Evolutionary conservation across 305 asterid genomes (phyloP), one percentile per base, ranked within the genome.

Genomic region (Caryopteris hybrid): DNA sequence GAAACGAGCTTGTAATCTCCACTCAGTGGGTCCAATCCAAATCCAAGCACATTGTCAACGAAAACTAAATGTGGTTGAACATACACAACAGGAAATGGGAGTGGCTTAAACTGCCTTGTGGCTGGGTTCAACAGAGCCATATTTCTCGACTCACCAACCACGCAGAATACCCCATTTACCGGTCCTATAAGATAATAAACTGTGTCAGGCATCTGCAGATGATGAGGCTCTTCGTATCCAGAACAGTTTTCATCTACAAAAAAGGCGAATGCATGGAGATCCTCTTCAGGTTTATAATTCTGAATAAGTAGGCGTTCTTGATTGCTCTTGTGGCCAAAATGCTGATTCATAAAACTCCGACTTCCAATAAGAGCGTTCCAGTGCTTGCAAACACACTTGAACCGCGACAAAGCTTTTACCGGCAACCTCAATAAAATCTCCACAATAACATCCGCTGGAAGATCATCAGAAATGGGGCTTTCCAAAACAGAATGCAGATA

Each of bases 121-220:
- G 83, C 77, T 1, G 86, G 86, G 48, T 83, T 73, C 75, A 78
- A 20, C 29, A 80, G 31, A 20, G 76, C 82, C 38, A 77, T 34
- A 2, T 45, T 20, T 6, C 66, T 65, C 2, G 74, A 68, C 3
- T 43, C 31, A 31, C 72, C 68, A 23, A 71, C 71, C 23, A 74
- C 48, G 2, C 76, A 75, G 52, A 81, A 81, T 8, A 81, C 20
- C 4, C 86, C 86, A 63, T 81, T 61, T 46, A 75, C 34, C 20
- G 86, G 83, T 22, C 82, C 85, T 72, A 80, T 54, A 36, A 80
- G 57, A 50, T 75, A 70, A 39, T 61, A 63, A 42, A 70, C 63
- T 0, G 50, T 12, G 2, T 50, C 20, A 16, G 80, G 85, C 53
- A 77, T 59, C 66, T 77, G 82, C 0, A 80, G 71, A 74, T 71